These are phyloP conservation scores for Juglanconis oblonga DNA, from an alignment of 2,329 filamentous ascomycete genomes.

Conservation along the genomic window DNA sequence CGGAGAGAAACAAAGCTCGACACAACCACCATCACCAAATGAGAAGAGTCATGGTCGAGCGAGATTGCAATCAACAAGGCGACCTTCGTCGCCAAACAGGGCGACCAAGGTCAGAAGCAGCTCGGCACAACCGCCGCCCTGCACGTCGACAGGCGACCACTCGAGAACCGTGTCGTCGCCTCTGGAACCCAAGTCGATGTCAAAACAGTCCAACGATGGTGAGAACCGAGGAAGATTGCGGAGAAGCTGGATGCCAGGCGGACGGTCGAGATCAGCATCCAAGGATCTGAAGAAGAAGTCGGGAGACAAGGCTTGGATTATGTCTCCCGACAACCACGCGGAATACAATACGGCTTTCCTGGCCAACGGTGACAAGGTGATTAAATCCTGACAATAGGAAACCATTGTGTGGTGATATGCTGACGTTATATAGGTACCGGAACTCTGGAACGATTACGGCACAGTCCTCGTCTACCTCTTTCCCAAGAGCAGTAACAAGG, in stretches of 20 bases:
- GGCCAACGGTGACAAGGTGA: conserved; percentile 53
- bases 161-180: conserved; percentile 29
- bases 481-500: conserved; percentile 45
- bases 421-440: conserved; percentile 49
- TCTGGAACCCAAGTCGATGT: conserved; percentile 28
- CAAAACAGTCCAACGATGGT: conserved; percentile 32
- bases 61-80: conserved; percentile 17
- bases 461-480: conserved; percentile 57
- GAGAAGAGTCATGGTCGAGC: conserved; percentile 21
- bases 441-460: conserved; percentile 62
- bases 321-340: conserved; percentile 47
- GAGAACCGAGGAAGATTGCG: conserved; percentile 42
- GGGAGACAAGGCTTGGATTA: conserved; percentile 47
- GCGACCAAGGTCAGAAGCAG: conserved; percentile 40
- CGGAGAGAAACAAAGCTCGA: conserved; percentile 2
- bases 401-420: neutral
- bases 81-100: conserved; percentile 31
- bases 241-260: conserved; percentile 53
- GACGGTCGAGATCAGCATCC: conserved; percentile 51
- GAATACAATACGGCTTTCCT: conserved; percentile 57
- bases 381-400: neutral
- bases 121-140: conserved; percentile 43
- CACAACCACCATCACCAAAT: conserved; percentile 10
- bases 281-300: conserved; percentile 27
- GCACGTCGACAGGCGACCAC: conserved; percentile 26